Conservation (phyloP, 2,329 filamentous ascomycete genomes). For the Fonsecaea erecta region DNA sequence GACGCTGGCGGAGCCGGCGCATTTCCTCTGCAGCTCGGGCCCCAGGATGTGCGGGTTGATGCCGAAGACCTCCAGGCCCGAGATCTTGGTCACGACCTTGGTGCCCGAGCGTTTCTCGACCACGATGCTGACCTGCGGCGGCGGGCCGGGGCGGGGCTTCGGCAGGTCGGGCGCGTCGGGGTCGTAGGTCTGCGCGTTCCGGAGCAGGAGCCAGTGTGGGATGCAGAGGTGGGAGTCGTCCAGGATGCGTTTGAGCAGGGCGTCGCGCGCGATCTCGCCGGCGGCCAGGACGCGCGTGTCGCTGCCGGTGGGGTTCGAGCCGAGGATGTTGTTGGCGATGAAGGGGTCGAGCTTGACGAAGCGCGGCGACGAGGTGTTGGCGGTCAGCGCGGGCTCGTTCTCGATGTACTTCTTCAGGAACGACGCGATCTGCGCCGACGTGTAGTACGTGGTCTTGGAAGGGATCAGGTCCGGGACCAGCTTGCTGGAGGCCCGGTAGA, state of each 20-base stretch:
- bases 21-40: constrained; percentile 69
- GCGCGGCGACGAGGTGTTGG: constrained; percentile 49
- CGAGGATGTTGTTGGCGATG: constrained; percentile 66
- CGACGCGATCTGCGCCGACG: constrained; percentile 62
- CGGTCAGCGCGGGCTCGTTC: constrained; percentile 31
- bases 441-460: constrained; percentile 61
- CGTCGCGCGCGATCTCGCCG: constrained; percentile 63
- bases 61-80: constrained; percentile 65
- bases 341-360: constrained; percentile 66
- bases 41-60: constrained; percentile 64
- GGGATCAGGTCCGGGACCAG: constrained; percentile 60
- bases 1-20: constrained; percentile 70
- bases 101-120: constrained; percentile 69
- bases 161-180: constrained; percentile 45
- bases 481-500: constrained; percentile 63
- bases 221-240: constrained; percentile 55
- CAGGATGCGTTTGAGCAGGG: constrained; percentile 63
- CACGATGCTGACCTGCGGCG: constrained; percentile 64
- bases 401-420: constrained; percentile 62
- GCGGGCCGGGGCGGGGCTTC: constrained; percentile 66
- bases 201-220: constrained; percentile 63
- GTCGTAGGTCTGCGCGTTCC: constrained; percentile 49
- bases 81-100: constrained; percentile 68
- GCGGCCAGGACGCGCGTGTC: constrained; percentile 63
- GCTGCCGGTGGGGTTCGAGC: constrained; percentile 54